phyloP scores from a whole-genome alignment of 495 filamentous ascomycete species.

The Pseudotulostoma volvatum region DNA sequence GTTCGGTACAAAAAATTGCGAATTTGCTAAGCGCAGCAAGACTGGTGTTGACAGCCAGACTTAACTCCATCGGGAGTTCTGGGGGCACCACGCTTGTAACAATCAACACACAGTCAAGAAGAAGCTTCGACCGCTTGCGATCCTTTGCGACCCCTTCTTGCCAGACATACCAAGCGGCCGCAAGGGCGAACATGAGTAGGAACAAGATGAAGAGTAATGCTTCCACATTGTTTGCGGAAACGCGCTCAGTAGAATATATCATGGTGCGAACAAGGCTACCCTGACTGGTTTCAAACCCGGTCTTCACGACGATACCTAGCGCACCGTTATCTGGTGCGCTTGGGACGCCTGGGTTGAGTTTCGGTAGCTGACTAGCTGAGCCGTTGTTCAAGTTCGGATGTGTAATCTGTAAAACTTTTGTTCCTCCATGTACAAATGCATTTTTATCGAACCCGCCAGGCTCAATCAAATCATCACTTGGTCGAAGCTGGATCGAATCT shows the following conservation, averaged over 20 bases:
- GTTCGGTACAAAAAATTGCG: conserved; percentile 97
- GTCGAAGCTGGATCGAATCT: conserved; percentile 85
- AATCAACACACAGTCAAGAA: conserved; percentile 94
- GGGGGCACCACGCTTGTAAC: conserved; percentile 94
- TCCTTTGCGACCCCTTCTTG: conserved; percentile 84
- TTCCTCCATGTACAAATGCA: conserved; percentile 88
- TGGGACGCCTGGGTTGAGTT: conserved; percentile 53
- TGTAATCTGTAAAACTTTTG: conserved; percentile 90
- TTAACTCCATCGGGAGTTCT: conserved; percentile 95
- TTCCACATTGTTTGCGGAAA: conserved; percentile 92
- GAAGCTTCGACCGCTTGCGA: conserved; percentile 88
- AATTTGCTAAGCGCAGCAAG: conserved; percentile 83
- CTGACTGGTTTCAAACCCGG: conserved; percentile 96
- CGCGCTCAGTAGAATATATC: conserved; percentile 98
- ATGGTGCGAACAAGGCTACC: conserved; percentile 95
- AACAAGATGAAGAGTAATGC: conserved; percentile 94
- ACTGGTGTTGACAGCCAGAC: conserved; percentile 96
- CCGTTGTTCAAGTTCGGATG: conserved; percentile 62
- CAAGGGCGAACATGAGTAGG: conserved; percentile 86
- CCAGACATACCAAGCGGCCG: conserved; percentile 99
- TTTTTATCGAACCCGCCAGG: conserved; percentile 91
- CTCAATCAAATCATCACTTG: conserved; percentile 69
- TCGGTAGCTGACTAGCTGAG: conserved; percentile 39
- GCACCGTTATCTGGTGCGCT: conserved; percentile 81
- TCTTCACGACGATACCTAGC: conserved; percentile 88